These are phyloP conservation scores for Chlamydomonas incerta DNA, from an alignment of 139 green algal genomes.

Conservation along the genomic window DNA sequence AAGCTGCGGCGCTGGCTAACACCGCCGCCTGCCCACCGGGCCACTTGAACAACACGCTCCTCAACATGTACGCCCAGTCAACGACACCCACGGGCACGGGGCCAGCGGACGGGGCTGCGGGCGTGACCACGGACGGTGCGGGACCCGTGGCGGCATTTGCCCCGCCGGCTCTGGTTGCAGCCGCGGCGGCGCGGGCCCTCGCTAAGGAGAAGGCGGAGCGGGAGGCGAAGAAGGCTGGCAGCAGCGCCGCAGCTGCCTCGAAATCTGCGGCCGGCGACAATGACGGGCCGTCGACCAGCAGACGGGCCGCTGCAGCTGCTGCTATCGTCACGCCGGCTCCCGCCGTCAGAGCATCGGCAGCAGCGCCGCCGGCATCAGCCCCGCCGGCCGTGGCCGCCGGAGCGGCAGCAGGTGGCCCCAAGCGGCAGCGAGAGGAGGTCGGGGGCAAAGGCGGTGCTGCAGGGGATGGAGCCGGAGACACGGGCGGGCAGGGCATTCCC, in stretches of 20 bases:
- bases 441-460: background rate
- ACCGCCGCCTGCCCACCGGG: background rate
- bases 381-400: background rate
- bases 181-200: constrained; percentile 61
- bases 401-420: background rate
- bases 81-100: background rate
- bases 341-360: background rate
- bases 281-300: background rate
- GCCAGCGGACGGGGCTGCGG: constrained; percentile 40
- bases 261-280: background rate
- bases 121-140: constrained; percentile 48
- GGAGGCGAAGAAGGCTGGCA: background rate
- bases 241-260: background rate
- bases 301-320: constrained; percentile 25
- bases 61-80: constrained; percentile 67
- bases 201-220: constrained; percentile 43
- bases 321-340: background rate
- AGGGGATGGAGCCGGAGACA: background rate
- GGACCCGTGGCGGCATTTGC: constrained; percentile 66
- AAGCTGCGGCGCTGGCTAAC: background rate
- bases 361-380: background rate
- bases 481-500: background rate
- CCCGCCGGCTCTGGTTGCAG: constrained; percentile 60
- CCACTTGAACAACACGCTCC: constrained; percentile 65
- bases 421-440: no score